A percentile compares a stretch with the other conserved stretches of the same genome.
These are phyloP conservation scores for Sporobolomyces roseus DNA, from an alignment of 768 basidiomycete genomes.

Conservation along the genomic window DNA sequence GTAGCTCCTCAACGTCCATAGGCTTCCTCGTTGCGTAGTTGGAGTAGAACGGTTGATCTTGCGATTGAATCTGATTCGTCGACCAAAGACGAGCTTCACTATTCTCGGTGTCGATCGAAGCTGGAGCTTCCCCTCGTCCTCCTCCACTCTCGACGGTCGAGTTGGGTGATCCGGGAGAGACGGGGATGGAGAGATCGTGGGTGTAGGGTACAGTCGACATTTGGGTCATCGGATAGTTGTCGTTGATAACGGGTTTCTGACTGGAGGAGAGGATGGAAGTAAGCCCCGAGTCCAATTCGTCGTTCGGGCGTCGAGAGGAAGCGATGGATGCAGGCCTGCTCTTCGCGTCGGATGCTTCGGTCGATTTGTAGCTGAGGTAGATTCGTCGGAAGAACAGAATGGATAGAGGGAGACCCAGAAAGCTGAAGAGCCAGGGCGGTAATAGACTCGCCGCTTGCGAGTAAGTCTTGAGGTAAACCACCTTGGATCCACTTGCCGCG, in stretches of 20 bases:
- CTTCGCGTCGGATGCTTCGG: not conserved
- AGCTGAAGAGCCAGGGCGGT: slow-evolving; percentile 20
- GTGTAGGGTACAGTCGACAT: slow-evolving; percentile 1
- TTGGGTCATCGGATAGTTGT: not conserved
- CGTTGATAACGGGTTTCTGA: not conserved
- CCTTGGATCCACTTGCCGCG: not conserved
- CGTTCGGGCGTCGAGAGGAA: not conserved
- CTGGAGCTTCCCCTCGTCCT: not conserved
- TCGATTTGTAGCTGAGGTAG: slow-evolving; percentile 1
- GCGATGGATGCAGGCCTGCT: not conserved
- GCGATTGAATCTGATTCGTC: not conserved
- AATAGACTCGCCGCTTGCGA: slow-evolving; percentile 15
- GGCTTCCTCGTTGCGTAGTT: slow-evolving; percentile 1
- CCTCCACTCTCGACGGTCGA: not conserved
- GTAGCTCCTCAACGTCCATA: slow-evolving; percentile 1
- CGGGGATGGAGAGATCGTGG: not conserved
- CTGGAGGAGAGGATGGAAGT: not conserved
- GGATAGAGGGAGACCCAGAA: slow-evolving; percentile 16
- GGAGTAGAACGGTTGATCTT: slow-evolving; percentile 5
- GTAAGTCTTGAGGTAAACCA: slow-evolving; percentile 5
- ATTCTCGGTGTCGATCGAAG: not conserved
- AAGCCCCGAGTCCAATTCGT: not conserved
- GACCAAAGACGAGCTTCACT: slow-evolving; percentile 1
- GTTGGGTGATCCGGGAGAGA: slow-evolving; percentile 2
- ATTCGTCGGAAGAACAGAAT: slow-evolving; percentile 17